A percentile compares a stretch with the other conserved stretches of the same genome.
These are phyloP conservation scores for Globisporangium spinosum DNA, from an alignment of 352 stramenopile species.

Conservation along the genomic window DNA sequence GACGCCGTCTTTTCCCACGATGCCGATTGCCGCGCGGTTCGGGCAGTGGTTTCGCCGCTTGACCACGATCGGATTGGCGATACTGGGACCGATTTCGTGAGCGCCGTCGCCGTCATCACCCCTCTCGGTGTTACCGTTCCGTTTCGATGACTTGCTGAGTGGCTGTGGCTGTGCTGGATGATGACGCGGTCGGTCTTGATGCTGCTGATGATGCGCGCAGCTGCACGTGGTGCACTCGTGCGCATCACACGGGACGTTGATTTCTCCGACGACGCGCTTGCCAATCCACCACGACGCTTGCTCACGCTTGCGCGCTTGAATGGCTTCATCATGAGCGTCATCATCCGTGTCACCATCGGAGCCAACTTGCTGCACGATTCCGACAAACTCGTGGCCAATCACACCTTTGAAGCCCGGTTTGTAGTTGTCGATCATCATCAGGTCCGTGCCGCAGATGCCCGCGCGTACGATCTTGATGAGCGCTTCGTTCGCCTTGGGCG, in stretches of 20 bases:
- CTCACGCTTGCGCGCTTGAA: conserved; percentile 12
- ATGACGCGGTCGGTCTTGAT: not conserved
- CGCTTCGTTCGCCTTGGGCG: conserved; percentile 34
- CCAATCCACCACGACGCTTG: conserved; percentile 40
- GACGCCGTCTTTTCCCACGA: conserved; percentile 71
- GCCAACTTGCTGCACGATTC: conserved; percentile 67
- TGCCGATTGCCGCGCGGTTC: conserved; percentile 78
- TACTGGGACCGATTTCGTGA: not conserved
- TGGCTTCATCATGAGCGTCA: conserved; percentile 9
- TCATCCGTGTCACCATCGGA: not conserved
- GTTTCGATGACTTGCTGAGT: conserved; percentile 13
- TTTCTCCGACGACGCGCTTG: conserved; percentile 89
- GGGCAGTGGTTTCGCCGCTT: conserved; percentile 84
- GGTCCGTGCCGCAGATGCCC: conserved; percentile 70
- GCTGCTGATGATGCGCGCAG: not conserved
- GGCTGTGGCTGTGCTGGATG: conserved; percentile 2
- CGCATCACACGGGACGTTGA: conserved; percentile 85
- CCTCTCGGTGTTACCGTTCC: not conserved
- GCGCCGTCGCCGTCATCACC: not conserved
- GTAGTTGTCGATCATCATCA: conserved; percentile 75
- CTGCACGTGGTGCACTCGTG: conserved; percentile 40
- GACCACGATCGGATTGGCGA: conserved; percentile 14
- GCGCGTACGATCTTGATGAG: conserved; percentile 59
- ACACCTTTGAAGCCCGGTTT: conserved; percentile 63
- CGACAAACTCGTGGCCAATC: conserved; percentile 90